phyloP scores from a whole-genome alignment of 2,329 filamentous ascomycete species.

The Rhinocladiella similis region DNA sequence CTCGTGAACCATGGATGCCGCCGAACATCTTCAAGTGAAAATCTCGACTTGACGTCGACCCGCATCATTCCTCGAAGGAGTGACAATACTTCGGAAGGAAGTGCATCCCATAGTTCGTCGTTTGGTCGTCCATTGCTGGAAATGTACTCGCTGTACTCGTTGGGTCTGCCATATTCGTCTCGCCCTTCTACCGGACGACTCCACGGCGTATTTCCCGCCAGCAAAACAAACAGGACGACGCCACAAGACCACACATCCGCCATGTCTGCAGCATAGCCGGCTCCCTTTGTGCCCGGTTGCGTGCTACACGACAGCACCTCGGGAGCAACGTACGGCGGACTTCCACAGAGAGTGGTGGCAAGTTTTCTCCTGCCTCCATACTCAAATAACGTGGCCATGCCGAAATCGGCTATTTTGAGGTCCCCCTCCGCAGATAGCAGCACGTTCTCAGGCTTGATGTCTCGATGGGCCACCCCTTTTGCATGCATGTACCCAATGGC shows the following conservation, averaged over 20 bases:
- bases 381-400: slow-evolving; percentile 89
- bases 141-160: slow-evolving; percentile 84
- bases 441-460: slow-evolving; percentile 94
- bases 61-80: slow-evolving; percentile 92
- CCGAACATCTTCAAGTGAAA: slow-evolving; percentile 82
- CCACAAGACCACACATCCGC: slow-evolving; percentile 97
- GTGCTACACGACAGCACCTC: slow-evolving; percentile 68
- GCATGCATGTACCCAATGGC: slow-evolving; percentile 95
- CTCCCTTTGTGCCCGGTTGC: slow-evolving; percentile 49
- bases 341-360: slow-evolving; percentile 88
- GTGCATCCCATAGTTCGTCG: slow-evolving; percentile 80
- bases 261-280: slow-evolving; percentile 64
- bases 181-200: slow-evolving; percentile 73
- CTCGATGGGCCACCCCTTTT: slow-evolving; percentile 89
- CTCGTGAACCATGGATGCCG: slow-evolving; percentile 94
- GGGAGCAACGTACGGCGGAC: slow-evolving; percentile 94
- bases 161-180: slow-evolving; percentile 62
- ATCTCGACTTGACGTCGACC: slow-evolving; percentile 71
- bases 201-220: slow-evolving; percentile 97
- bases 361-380: slow-evolving; percentile 80
- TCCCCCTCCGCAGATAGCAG: slow-evolving; percentile 80
- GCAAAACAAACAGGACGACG: slow-evolving; percentile 92
- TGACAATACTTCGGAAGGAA: slow-evolving; percentile 74
- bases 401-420: slow-evolving; percentile 95
- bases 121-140: slow-evolving; percentile 75